A percentile compares a stretch with the other conserved stretches of the same genome.
These are phyloP conservation scores for Globisporangium viniferum DNA, from an alignment of 352 stramenopile genomes.

Conservation along the genomic window DNA sequence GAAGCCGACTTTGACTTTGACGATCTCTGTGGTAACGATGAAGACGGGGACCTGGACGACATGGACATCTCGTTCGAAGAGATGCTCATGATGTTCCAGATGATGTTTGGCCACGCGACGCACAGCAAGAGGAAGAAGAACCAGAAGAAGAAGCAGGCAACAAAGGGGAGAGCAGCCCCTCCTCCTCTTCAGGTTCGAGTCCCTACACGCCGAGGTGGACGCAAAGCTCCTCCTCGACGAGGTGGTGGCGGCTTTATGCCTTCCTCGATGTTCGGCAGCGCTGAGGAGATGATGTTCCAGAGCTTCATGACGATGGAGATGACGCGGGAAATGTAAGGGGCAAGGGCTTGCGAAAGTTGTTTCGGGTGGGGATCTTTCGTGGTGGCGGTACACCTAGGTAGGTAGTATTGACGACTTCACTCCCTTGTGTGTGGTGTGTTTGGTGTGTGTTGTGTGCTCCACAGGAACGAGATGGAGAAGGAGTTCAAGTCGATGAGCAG, in stretches of 20 bases:
- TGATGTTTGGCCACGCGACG: slow-evolving; percentile 46
- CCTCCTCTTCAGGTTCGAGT: slow-evolving; percentile 13
- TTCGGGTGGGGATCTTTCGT: too few species aligned
- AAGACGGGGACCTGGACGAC: slow-evolving; percentile 24
- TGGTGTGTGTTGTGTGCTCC: not conserved
- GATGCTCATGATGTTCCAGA: slow-evolving; percentile 78
- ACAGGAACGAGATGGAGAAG: slow-evolving; percentile 33
- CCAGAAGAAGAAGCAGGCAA: not conserved
- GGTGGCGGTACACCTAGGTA: too few species aligned
- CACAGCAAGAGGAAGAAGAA: slow-evolving; percentile 16
- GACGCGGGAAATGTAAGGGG: slow-evolving; percentile 19
- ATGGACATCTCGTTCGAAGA: slow-evolving; percentile 55
- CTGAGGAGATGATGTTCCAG: slow-evolving; percentile 16
- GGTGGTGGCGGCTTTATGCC: slow-evolving; percentile 4
- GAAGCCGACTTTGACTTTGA: slow-evolving; percentile 13
- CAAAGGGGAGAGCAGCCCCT: slow-evolving; percentile 7
- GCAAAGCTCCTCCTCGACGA: not conserved
- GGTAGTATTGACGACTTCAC: too few species aligned
- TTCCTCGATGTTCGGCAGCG: slow-evolving; percentile 9
- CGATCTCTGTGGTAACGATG: slow-evolving; percentile 29
- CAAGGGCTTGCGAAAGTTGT: not conserved
- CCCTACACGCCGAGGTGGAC: slow-evolving; percentile 3
- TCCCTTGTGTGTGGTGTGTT: too few species aligned
- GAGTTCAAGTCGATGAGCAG: slow-evolving; percentile 49
- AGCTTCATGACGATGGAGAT: slow-evolving; percentile 23